Percentiles rank a stretch among this genome's conserved stretches.
Conservation (phyloP, 768 basidiomycete species). For the Harrya chromipes region DNA sequence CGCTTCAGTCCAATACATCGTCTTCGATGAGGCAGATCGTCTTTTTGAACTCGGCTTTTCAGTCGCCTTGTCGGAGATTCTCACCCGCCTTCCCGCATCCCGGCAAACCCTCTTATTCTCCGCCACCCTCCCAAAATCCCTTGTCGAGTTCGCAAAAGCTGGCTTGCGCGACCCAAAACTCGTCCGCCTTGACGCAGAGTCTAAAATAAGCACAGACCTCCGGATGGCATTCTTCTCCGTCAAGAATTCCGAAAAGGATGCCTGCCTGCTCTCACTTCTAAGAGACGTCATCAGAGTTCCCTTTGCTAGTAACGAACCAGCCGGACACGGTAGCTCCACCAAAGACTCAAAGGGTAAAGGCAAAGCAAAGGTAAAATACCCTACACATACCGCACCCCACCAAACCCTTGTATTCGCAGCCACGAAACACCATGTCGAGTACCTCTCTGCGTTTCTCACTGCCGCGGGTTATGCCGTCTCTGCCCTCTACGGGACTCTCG, state of each 20-base stretch:
- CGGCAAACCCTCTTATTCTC: conserved; percentile 96
- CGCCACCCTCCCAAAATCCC: conserved; percentile 91
- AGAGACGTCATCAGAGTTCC: conserved; percentile 88
- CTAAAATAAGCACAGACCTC: conserved; percentile 91
- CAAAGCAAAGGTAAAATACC: conserved; percentile 47
- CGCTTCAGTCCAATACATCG: conserved; percentile 80
- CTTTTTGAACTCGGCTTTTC: conserved; percentile 99
- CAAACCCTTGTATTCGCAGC: conserved; percentile 95
- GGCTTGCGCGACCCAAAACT: conserved; percentile 92
- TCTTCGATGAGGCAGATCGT: conserved; percentile 98
- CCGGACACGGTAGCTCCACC: conserved; percentile 21
- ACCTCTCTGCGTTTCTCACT: conserved; percentile 72
- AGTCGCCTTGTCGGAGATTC: conserved; percentile 85
- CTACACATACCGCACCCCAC: conserved; percentile 63
- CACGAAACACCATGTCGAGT: conserved; percentile 99
- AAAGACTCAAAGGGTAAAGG: conserved; percentile 46
- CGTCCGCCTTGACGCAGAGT: conserved; percentile 93
- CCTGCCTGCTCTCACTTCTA: conserved; percentile 77
- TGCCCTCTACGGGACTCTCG: conserved; percentile 93
- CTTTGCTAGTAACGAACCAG: conserved; percentile 35
- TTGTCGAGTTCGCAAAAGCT: conserved; percentile 98
- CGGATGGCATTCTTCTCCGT: conserved; percentile 93
- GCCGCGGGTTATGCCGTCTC: conserved; percentile 87
- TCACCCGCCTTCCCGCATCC: conserved; percentile 79
- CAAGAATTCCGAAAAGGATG: conserved; percentile 92